phyloP scores from a whole-genome alignment of 352 stramenopile species.

The Pythium rhizo-oryzae region DNA sequence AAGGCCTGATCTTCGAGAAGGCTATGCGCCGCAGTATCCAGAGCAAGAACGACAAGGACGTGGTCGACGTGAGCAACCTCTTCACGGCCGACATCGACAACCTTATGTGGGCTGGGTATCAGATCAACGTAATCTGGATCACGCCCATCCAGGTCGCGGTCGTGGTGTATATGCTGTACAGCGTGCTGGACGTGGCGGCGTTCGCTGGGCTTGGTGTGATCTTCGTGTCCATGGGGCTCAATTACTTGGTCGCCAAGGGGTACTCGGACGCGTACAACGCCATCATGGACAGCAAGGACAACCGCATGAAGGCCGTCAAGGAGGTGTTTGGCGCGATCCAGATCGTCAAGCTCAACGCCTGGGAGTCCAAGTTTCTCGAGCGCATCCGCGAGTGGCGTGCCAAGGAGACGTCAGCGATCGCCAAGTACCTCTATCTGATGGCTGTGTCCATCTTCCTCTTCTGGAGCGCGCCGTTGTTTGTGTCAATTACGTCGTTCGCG shows the following conservation, averaged over 20 bases:
- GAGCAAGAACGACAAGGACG: slow-evolving; percentile 22
- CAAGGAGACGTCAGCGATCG: slow-evolving; percentile 68
- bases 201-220: slow-evolving; percentile 43
- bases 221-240: slow-evolving; percentile 28
- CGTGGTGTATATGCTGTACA: slow-evolving; percentile 43
- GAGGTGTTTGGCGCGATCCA: slow-evolving; percentile 63
- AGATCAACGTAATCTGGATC: slow-evolving; percentile 43
- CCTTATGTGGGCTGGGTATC: slow-evolving; percentile 33
- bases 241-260: slow-evolving; percentile 31
- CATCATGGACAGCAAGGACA: slow-evolving; percentile 42
- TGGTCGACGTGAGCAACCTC: slow-evolving; percentile 87
- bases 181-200: slow-evolving; percentile 29
- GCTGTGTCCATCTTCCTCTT: slow-evolving; percentile 61
- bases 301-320: slow-evolving; percentile 46
- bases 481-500: slow-evolving; percentile 38
- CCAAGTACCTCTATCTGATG: slow-evolving; percentile 64
- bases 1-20: slow-evolving; percentile 35
- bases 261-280: slow-evolving; percentile 20
- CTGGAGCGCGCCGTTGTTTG: slow-evolving; percentile 32
- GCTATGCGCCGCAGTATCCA: slow-evolving; percentile 30
- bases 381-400: slow-evolving; percentile 59
- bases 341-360: slow-evolving; percentile 93
- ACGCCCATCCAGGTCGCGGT: slow-evolving; percentile 33
- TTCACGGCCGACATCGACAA: slow-evolving; percentile 88
- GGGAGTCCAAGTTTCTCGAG: slow-evolving; percentile 76